Evolutionary conservation across 169 alveolate genomes (phyloP).

Genomic region (Plasmodium relictum): DNA sequence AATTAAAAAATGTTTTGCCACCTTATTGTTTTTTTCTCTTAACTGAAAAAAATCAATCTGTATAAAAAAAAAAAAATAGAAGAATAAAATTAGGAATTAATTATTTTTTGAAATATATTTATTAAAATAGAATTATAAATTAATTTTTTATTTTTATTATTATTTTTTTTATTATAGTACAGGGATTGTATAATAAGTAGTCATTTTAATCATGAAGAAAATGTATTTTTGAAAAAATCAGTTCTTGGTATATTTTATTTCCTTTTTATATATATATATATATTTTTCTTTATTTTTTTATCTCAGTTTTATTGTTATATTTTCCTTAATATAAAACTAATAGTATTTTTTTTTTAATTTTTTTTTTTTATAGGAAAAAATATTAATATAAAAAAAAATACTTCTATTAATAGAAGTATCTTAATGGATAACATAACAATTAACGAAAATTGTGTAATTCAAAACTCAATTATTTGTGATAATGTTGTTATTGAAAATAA

Average conservation of each 20-base stretch:
- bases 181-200: conserved; percentile 72
- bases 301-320: neutral
- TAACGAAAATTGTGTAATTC: conserved; percentile 77
- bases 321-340: neutral
- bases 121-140: no score
- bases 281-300: neutral
- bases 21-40: conserved; percentile 51
- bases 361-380: conserved; percentile 69
- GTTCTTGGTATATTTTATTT: conserved; percentile 28
- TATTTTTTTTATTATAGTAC: conserved; percentile 17
- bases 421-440: conserved; percentile 81
- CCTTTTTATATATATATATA: neutral
- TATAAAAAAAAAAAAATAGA: neutral
- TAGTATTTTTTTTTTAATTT: neutral
- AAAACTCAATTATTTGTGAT: conserved; percentile 78
- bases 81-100: neutral
- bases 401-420: conserved; percentile 78
- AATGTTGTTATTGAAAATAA: conserved; percentile 77
- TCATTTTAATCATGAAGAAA: conserved; percentile 64
- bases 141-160: neutral
- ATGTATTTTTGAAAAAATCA: conserved; percentile 43
- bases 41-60: conserved; percentile 35
- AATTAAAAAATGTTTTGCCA: conserved; percentile 49
- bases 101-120: neutral
- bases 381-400: conserved; percentile 77